These are phyloP conservation scores for Diaporthe velutina DNA, from an alignment of 2,329 filamentous ascomycete genomes.

Conservation along the genomic window DNA sequence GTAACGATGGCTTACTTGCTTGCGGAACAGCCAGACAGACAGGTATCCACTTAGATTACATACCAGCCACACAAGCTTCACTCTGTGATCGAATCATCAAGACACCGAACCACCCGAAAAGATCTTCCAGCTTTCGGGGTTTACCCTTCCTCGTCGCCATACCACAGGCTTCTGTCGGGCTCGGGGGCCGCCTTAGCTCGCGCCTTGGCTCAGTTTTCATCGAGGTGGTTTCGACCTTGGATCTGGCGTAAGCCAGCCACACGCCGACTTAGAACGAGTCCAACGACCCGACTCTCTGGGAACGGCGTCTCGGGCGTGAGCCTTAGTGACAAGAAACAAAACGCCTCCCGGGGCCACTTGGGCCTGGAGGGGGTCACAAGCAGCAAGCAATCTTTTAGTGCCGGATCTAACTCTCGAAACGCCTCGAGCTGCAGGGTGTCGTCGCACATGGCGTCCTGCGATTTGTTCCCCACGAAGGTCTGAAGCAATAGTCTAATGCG, in stretches of 20 bases:
- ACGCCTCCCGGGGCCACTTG: neutral
- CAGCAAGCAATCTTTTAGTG: slow-evolving; percentile 34
- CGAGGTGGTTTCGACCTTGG: slow-evolving; percentile 7
- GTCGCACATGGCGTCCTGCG: slow-evolving; percentile 37
- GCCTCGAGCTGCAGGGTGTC: slow-evolving; percentile 23
- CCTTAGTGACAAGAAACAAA: slow-evolving; percentile 12
- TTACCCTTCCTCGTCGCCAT: neutral
- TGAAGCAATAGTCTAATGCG: slow-evolving; percentile 36
- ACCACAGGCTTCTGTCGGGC: slow-evolving; percentile 6
- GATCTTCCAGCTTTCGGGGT: neutral
- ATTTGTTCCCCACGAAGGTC: slow-evolving; percentile 34
- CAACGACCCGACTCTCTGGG: slow-evolving; percentile 38
- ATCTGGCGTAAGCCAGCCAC: slow-evolving; percentile 13
- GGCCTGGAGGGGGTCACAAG: slow-evolving; percentile 17
- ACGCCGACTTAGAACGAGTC: neutral
- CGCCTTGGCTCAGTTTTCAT: slow-evolving; percentile 19
- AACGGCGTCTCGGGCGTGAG: slow-evolving; percentile 27
- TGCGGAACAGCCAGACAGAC: slow-evolving; percentile 6
- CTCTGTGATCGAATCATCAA: neutral
- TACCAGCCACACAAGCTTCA: slow-evolving; percentile 13
- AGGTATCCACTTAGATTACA: slow-evolving; percentile 19
- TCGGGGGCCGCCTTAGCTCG: slow-evolving; percentile 21
- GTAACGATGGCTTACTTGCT: slow-evolving; percentile 16
- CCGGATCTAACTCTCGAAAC: slow-evolving; percentile 27
- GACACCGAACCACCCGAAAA: slow-evolving; percentile 10